Conservation (phyloP, 768 basidiomycete genomes). For the Trametes cinnabarina region DNA sequence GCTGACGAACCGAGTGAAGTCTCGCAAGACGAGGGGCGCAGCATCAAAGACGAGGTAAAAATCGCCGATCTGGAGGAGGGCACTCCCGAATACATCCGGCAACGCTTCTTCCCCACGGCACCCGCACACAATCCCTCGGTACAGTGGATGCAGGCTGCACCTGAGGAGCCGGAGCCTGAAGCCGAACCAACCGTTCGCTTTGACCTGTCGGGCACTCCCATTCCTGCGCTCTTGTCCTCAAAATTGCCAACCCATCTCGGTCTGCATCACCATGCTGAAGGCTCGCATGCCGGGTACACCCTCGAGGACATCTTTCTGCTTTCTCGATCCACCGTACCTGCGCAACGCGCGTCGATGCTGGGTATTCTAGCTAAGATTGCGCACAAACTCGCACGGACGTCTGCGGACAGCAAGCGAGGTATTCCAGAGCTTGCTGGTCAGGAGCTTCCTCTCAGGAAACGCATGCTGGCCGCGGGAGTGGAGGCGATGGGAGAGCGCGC, state of each 20-base stretch:
- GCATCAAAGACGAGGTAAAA: not conserved
- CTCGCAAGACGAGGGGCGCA: not conserved
- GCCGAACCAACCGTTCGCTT: slow-evolving; percentile 44
- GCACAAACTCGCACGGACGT: slow-evolving; percentile 29
- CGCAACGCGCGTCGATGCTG: slow-evolving; percentile 82
- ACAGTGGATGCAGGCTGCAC: slow-evolving; percentile 65
- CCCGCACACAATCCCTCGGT: slow-evolving; percentile 69
- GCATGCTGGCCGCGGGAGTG: slow-evolving; percentile 64
- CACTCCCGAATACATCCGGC: slow-evolving; percentile 79
- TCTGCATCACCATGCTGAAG: slow-evolving; percentile 86
- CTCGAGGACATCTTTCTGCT: slow-evolving; percentile 81
- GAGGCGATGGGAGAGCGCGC: slow-evolving; percentile 66
- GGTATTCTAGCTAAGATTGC: slow-evolving; percentile 64
- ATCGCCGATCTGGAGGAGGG: slow-evolving; percentile 50
- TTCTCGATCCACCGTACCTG: slow-evolving; percentile 75
- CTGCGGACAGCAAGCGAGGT: slow-evolving; percentile 34
- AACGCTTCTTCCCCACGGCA: slow-evolving; percentile 75
- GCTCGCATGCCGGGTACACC: slow-evolving; percentile 82
- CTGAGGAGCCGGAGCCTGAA: slow-evolving; percentile 24
- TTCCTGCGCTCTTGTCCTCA: slow-evolving; percentile 52
- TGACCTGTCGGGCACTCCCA: slow-evolving; percentile 69
- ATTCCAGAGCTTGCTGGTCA: slow-evolving; percentile 35
- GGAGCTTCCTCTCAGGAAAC: slow-evolving; percentile 49
- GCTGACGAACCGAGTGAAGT: not conserved
- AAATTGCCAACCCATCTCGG: slow-evolving; percentile 81